Evolutionary conservation across 495 filamentous ascomycete genomes (phyloP).

Genomic region (Chaetomidium leptoderma): DNA sequence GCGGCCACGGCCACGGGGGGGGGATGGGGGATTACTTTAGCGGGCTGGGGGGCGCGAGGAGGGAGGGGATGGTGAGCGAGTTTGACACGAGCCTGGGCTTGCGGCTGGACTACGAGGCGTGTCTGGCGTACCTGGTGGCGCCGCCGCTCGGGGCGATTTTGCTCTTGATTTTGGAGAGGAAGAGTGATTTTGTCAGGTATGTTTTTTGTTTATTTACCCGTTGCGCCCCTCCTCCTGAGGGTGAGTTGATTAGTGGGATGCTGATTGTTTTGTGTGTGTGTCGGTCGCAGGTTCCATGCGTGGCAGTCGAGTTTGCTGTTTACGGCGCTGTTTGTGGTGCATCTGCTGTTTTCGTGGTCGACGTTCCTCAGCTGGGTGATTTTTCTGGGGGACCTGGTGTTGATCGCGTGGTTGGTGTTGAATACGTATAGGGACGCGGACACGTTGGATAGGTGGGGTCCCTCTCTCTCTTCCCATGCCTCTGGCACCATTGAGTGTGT

Average conservation of each 20-base stretch:
- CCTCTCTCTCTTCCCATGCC: not conserved
- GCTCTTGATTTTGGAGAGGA: conserved; percentile 79
- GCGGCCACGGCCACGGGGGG: conserved; percentile 11
- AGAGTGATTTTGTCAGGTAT: conserved; percentile 94
- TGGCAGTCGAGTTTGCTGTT: conserved; percentile 93
- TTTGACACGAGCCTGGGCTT: conserved; percentile 70
- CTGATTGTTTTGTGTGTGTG: conserved; percentile 2
- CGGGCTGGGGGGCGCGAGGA: conserved; percentile 28
- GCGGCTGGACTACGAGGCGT: conserved; percentile 75
- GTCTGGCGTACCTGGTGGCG: conserved; percentile 79
- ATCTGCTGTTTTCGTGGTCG: conserved; percentile 82
- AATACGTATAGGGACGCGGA: conserved; percentile 87
- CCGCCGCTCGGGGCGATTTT: conserved; percentile 85
- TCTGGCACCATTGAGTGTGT: no score
- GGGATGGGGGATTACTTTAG: conserved; percentile 36
- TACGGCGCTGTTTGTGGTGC: conserved; percentile 75
- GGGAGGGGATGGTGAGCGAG: conserved; percentile 47
- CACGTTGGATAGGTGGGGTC: conserved; percentile 70
- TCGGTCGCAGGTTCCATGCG: conserved; percentile 70
- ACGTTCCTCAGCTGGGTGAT: conserved; percentile 79
- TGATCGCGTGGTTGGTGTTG: conserved; percentile 73
- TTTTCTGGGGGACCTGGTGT: conserved; percentile 64
- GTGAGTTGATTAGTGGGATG: not conserved
- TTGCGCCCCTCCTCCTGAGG: not conserved
- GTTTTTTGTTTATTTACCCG: no score